Percentiles rank a stretch among this genome's conserved stretches.
phyloP scores from a whole-genome alignment of 208 protist genomes.

The Trypanosoma avium region DNA sequence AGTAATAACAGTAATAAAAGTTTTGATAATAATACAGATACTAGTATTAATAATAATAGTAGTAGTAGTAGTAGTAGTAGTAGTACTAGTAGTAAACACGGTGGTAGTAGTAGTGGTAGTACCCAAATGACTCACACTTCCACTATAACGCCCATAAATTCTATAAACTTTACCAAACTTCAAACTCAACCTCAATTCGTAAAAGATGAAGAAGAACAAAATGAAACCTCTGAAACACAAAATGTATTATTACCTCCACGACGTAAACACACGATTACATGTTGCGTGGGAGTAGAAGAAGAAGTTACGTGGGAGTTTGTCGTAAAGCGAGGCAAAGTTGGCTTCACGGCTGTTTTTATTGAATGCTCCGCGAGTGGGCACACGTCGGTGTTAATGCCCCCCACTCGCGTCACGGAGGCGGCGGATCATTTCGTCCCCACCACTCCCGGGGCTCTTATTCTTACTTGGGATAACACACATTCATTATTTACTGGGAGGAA shows the following conservation, averaged over 20 bases:
- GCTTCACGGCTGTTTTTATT: slow-evolving; percentile 52
- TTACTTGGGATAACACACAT: slow-evolving; percentile 55
- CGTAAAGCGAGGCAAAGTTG: slow-evolving; percentile 33
- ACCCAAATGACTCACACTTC: too few species aligned
- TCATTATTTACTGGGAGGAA: slow-evolving; percentile 3
- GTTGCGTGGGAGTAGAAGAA: slow-evolving; percentile 31
- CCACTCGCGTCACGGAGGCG: slow-evolving; percentile 27
- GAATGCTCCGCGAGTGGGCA: slow-evolving; percentile 32
- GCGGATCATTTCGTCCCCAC: slow-evolving; percentile 59
- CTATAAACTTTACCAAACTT: too few species aligned
- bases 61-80: background rate
- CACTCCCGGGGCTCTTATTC: slow-evolving; percentile 40
- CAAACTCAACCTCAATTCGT: background rate
- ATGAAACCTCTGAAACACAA: slow-evolving; percentile 2
- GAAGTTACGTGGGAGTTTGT: slow-evolving; percentile 73
- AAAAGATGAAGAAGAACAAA: too few species aligned
- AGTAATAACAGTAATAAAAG: too few species aligned
- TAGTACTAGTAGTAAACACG: background rate
- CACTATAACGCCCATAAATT: too few species aligned
- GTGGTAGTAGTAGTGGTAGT: too few species aligned
- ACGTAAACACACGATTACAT: slow-evolving; percentile 29
- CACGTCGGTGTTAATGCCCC: slow-evolving; percentile 30
- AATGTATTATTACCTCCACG: slow-evolving; percentile 31
- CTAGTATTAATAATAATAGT: background rate
- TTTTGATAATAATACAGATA: background rate